Evolutionary conservation across 192 early-diverging fungal genomes (phyloP), one percentile per base, ranked within the genome.

Genomic region (Spizellomyces sp.): DNA sequence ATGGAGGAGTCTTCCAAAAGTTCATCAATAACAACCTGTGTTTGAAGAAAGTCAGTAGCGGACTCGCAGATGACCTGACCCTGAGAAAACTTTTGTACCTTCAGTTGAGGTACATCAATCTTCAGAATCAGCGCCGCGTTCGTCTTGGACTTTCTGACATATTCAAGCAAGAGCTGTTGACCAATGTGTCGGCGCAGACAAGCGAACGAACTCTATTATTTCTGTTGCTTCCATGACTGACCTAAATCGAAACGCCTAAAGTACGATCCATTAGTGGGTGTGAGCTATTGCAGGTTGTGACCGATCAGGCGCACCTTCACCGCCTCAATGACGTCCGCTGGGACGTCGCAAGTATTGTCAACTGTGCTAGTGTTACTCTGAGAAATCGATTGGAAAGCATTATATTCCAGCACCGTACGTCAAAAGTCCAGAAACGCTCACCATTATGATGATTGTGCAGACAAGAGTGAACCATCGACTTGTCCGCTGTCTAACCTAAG

Each of bases 101-200:
- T 58, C 58, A 81, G 64, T 8, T 27, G 57, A 21, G 59, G 36
- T 9, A 62, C 47, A 56, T 81, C 74, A 56, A 81, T 77, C 58
- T 78, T 77, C 47, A 77, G 52, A 22, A 81, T 64, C 6, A 81
- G 52, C 8, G 70, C 74, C 1, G 73, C 76, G 55, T 67, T 77
- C 21, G 58, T 71, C 56, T 81, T 77, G 21, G 64, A 60, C 54
- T 76, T 80, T 15, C 78, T 80, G 44, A 65, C 15, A 7, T 17
- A 4, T 14, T 46, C 8, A 9, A 7, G n/a, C 36, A 14, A 55
- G 4, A 52, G 50, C 0, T 54, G 50, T 36, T 36, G 3, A 36
- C 27, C 27, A 36, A 36, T 36, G 27, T 36, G 27, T 36, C 3
- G 27, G 27, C 3, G 27, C 1, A 36, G 27, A 36, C 0, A 36